phyloP scores from a whole-genome alignment of 2,329 filamentous ascomycete genomes.

The Venturia asperata region DNA sequence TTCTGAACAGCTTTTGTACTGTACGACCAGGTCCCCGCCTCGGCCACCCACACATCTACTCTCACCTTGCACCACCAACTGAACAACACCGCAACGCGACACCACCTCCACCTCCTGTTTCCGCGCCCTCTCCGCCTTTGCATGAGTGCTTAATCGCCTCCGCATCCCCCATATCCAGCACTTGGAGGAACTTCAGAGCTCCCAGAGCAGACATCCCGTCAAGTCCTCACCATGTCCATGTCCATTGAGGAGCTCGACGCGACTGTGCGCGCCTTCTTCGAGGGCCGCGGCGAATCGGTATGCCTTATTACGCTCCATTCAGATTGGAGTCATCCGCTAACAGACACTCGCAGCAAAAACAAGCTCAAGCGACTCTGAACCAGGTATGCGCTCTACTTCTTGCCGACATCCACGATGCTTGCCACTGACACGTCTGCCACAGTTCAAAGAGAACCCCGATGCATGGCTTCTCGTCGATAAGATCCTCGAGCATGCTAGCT shows the following conservation, averaged over 20 bases:
- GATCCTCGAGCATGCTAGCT: conserved; percentile 86
- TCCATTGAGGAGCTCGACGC: conserved; percentile 90
- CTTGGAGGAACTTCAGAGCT: conserved; percentile 3
- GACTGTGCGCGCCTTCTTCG: conserved; percentile 94
- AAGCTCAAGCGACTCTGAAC: conserved; percentile 86
- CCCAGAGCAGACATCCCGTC: conserved; percentile 1
- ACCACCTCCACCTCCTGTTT: not conserved
- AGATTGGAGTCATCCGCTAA: conserved; percentile 30
- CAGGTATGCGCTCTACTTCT: conserved; percentile 54
- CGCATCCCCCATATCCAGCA: not conserved
- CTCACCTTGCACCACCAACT: not conserved
- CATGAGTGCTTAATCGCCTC: conserved; percentile 12
- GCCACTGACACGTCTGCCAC: conserved; percentile 24
- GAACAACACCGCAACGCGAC: not conserved
- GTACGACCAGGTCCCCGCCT: not conserved
- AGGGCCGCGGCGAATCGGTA: conserved; percentile 90
- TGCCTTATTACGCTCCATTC: conserved; percentile 31
- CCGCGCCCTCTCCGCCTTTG: not conserved
- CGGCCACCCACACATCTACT: not conserved
- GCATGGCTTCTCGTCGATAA: conserved; percentile 96
- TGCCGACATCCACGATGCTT: conserved; percentile 20
- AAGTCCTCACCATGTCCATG: conserved; percentile 18
- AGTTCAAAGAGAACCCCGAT: conserved; percentile 99
- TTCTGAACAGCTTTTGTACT: not conserved
- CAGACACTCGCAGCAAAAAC: conserved; percentile 68